Evolutionary conservation across 208 protist species (phyloP).

Genomic region (Leishmania martiniquensis): DNA sequence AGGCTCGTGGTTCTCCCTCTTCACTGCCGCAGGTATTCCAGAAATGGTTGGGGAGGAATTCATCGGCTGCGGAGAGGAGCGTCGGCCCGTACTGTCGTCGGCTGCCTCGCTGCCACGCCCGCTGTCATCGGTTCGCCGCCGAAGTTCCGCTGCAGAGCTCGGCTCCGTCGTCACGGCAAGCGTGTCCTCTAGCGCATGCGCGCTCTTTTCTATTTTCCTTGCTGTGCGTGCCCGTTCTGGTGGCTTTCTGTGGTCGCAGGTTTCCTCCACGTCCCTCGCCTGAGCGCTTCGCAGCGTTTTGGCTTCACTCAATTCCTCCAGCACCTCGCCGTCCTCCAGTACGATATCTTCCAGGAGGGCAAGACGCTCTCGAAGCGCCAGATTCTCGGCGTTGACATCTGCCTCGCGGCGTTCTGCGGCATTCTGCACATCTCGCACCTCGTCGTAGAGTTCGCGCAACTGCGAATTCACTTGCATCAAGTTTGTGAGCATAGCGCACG

Average conservation of each 20-base stretch:
- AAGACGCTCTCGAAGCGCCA: slow-evolving; percentile 81
- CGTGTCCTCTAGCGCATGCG: background rate
- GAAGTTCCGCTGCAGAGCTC: background rate
- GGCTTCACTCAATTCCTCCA: slow-evolving; percentile 7
- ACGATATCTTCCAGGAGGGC: slow-evolving; percentile 87
- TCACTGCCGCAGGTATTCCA: background rate
- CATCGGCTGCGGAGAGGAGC: background rate
- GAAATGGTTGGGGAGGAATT: background rate
- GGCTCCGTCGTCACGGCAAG: background rate
- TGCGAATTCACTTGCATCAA: slow-evolving; percentile 76
- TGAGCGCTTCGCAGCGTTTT: slow-evolving; percentile 2
- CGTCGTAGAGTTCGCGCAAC: slow-evolving; percentile 81
- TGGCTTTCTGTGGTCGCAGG: too few relatives aligned
- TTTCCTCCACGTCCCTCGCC: slow-evolving; percentile 6
- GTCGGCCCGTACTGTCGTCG: background rate
- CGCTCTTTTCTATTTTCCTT: background rate
- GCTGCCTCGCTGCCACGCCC: background rate
- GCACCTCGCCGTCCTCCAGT: slow-evolving; percentile 57
- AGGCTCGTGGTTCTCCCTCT: background rate
- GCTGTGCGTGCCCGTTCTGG: background rate
- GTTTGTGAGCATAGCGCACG: slow-evolving; percentile 79
- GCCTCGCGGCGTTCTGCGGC: slow-evolving; percentile 57
- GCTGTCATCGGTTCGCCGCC: background rate
- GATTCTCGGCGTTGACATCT: slow-evolving; percentile 88
- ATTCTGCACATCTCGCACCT: slow-evolving; percentile 41